Conservation (phyloP, 805 yeast genomes). For the Metschnikowia corniflorae region DNA sequence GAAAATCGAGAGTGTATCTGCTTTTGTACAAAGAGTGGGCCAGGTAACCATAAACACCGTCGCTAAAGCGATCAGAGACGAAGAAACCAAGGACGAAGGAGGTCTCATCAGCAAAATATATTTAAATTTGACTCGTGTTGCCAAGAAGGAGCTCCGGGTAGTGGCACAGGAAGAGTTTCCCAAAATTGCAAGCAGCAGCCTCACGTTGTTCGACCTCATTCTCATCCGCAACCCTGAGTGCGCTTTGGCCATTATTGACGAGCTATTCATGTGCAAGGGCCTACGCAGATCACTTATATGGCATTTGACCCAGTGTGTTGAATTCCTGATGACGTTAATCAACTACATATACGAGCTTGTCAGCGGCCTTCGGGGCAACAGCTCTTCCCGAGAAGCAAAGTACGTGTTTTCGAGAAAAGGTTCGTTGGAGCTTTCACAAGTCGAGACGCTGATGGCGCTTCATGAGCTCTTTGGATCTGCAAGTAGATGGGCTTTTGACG, state of each 20-base stretch:
- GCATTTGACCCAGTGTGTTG: constrained; percentile 58
- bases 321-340: constrained; percentile 51
- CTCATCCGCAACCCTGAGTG: constrained; percentile 49
- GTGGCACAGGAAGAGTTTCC: constrained; percentile 25
- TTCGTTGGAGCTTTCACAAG: constrained; percentile 46
- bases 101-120: constrained; percentile 41
- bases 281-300: constrained; percentile 61
- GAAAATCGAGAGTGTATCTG: constrained; percentile 25
- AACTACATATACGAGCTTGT: constrained; percentile 63
- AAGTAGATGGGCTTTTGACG: constrained; percentile 29
- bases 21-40: constrained; percentile 25
- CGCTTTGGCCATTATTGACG: constrained; percentile 59
- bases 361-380: constrained; percentile 53
- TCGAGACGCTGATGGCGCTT: constrained; percentile 62
- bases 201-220: constrained; percentile 48
- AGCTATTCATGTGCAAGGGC: constrained; percentile 66
- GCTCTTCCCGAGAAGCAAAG: constrained; percentile 17
- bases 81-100: constrained; percentile 17
- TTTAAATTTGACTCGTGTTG: constrained; percentile 38
- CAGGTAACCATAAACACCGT: constrained; percentile 45
- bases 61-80: constrained; percentile 41
- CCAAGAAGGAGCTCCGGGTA: constrained; percentile 24
- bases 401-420: constrained; percentile 58
- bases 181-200: constrained; percentile 28
- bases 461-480: constrained; percentile 66